phyloP scores from a whole-genome alignment of 139 green algal genomes.

The Zygnema cylindricum region DNA sequence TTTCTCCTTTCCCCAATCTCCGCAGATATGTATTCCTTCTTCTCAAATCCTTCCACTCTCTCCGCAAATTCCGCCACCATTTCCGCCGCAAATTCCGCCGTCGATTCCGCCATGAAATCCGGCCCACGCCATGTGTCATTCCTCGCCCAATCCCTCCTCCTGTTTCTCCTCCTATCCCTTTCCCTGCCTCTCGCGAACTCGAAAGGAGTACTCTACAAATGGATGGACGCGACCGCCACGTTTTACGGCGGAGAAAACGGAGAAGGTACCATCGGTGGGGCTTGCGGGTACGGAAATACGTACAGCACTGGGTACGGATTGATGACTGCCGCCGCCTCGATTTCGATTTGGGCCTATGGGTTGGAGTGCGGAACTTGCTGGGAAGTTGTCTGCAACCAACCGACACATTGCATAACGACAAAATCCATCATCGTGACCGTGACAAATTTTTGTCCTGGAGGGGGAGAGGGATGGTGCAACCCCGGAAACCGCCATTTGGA shows the following conservation, averaged over 20 bases:
- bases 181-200: neutral
- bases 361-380: slow-evolving; percentile 27
- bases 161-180: slow-evolving; percentile 4
- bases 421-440: slow-evolving; percentile 35
- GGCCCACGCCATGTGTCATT: too few relatives aligned
- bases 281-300: slow-evolving; percentile 54
- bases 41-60: too few relatives aligned
- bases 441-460: slow-evolving; percentile 42
- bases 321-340: slow-evolving; percentile 43
- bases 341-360: slow-evolving; percentile 30
- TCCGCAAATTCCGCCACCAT: too few relatives aligned
- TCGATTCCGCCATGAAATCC: too few relatives aligned
- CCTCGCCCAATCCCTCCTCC: too few relatives aligned
- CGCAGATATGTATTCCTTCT: too few relatives aligned
- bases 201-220: neutral
- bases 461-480: slow-evolving; percentile 25
- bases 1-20: too few relatives aligned
- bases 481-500: slow-evolving; percentile 23
- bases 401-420: neutral
- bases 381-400: slow-evolving; percentile 36
- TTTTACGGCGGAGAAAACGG: slow-evolving; percentile 43
- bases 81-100: too few relatives aligned
- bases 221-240: slow-evolving; percentile 6
- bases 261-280: slow-evolving; percentile 41
- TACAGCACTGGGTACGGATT: slow-evolving; percentile 25